A percentile compares a stretch with the other conserved stretches of the same genome.
Conservation (phyloP, 1,139 yeast genomes). For the Lodderomyces orthopsilosis region DNA sequence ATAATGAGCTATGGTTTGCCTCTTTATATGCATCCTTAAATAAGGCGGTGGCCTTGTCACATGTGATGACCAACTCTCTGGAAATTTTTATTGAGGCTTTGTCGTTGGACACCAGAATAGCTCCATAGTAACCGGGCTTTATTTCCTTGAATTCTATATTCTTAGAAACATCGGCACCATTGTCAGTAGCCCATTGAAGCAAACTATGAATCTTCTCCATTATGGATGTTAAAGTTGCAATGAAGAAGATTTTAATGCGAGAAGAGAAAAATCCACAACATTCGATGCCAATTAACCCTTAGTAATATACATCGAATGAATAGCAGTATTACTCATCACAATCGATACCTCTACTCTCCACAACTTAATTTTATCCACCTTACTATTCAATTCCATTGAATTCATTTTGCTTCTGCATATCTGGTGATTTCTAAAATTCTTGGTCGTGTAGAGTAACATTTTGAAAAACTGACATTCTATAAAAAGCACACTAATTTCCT, state of each 20-base stretch:
- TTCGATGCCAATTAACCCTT: not conserved
- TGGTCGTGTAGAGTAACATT: not conserved
- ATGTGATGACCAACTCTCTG: conserved; percentile 35
- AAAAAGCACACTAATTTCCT: not conserved
- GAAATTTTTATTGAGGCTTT: conserved; percentile 35
- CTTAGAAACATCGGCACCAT: conserved; percentile 45
- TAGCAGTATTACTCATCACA: too few species aligned
- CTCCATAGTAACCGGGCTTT: conserved; percentile 37
- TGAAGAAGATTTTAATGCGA: not conserved
- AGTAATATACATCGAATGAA: not conserved
- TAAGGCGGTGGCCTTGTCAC: conserved; percentile 39
- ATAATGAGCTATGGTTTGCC: conserved; percentile 38
- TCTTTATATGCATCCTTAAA: conserved; percentile 28
- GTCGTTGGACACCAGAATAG: conserved; percentile 18
- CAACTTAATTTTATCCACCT: too few species aligned
- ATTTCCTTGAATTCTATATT: conserved; percentile 22
- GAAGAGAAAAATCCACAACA: not conserved
- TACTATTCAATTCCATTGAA: not conserved
- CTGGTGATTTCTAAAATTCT: not conserved
- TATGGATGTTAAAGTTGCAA: not conserved
- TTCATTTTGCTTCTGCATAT: not conserved
- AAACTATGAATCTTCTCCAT: conserved; percentile 17
- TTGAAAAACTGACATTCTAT: not conserved
- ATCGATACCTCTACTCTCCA: too few species aligned
- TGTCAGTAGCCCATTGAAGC: conserved; percentile 47